phyloP scores from a whole-genome alignment of 2,329 filamentous ascomycete genomes.

The Colletotrichum higginsianum region DNA sequence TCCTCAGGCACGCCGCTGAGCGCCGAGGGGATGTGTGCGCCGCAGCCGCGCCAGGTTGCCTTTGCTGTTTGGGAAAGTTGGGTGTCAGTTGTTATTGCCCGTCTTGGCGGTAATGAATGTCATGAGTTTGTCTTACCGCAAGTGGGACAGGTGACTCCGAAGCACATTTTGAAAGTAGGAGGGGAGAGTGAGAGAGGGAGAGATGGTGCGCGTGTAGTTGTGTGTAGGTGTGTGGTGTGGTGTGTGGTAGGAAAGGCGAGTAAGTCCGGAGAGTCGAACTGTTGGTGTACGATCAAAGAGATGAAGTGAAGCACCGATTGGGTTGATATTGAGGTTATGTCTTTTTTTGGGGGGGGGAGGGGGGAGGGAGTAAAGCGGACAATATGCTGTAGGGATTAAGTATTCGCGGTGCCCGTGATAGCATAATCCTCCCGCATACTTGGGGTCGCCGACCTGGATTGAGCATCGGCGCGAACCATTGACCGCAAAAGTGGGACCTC shows the following conservation, averaged over 20 bases:
- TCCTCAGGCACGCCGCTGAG: constrained; percentile 60
- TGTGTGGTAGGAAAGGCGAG: neutral
- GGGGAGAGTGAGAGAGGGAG: too few relatives aligned
- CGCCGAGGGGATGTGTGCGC: constrained; percentile 62
- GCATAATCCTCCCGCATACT: constrained; percentile 8
- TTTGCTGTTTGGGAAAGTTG: constrained; percentile 54
- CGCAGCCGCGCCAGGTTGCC: constrained; percentile 66
- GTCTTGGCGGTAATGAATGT: neutral
- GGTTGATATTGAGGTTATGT: neutral
- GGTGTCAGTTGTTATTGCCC: neutral
- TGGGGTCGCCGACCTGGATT: constrained; percentile 40
- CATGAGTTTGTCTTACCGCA: constrained; percentile 54
- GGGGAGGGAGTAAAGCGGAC: neutral
- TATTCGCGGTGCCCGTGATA: constrained; percentile 36
- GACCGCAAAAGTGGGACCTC: constrained; percentile 24
- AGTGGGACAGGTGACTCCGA: constrained; percentile 56
- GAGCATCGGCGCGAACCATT: constrained; percentile 26
- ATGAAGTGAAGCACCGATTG: neutral
- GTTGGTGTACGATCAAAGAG: neutral
- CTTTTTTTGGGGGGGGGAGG: neutral
- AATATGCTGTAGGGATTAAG: constrained; percentile 23
- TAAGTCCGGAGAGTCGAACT: neutral
- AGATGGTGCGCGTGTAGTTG: too few relatives aligned
- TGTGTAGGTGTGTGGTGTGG: too few relatives aligned
- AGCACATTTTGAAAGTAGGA: constrained; percentile 54